phyloP scores from a whole-genome alignment of 2,329 filamentous ascomycete species.

The Alternaria panax region DNA sequence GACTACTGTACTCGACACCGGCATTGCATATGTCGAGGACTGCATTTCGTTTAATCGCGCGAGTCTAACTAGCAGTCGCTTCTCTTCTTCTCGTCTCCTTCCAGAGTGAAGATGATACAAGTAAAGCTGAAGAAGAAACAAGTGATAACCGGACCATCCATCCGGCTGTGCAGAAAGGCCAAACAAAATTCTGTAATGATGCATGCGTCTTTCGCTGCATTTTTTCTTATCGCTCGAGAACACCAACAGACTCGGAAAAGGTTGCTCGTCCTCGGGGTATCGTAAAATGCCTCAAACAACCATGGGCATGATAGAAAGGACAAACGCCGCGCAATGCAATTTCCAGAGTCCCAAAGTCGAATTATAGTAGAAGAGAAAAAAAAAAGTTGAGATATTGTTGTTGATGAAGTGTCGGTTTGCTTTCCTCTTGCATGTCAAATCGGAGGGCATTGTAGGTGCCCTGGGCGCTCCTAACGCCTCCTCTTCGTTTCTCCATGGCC shows the following conservation, averaged over 20 bases:
- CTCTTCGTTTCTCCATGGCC: conserved; percentile 35
- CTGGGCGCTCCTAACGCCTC: conserved; percentile 22
- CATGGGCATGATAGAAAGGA: background rate
- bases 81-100: background rate
- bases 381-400: conserved; percentile 12
- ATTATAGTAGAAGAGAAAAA: background rate
- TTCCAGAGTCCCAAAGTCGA: background rate
- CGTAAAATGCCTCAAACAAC: background rate
- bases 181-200: background rate
- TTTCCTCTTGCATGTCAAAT: background rate
- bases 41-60: background rate
- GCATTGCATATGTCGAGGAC: background rate
- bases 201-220: background rate
- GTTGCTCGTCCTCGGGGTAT: conserved; percentile 7
- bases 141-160: background rate
- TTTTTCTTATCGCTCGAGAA: conserved; percentile 10
- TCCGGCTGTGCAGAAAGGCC: background rate
- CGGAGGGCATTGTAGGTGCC: background rate
- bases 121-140: background rate
- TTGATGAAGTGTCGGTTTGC: background rate
- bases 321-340: conserved; percentile 9
- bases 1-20: background rate
- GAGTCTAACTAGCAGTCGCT: background rate
- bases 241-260: background rate
- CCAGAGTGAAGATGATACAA: background rate